Conservation (phyloP, 352 stramenopile species). For the Chrysophaeum taylorii region DNA sequence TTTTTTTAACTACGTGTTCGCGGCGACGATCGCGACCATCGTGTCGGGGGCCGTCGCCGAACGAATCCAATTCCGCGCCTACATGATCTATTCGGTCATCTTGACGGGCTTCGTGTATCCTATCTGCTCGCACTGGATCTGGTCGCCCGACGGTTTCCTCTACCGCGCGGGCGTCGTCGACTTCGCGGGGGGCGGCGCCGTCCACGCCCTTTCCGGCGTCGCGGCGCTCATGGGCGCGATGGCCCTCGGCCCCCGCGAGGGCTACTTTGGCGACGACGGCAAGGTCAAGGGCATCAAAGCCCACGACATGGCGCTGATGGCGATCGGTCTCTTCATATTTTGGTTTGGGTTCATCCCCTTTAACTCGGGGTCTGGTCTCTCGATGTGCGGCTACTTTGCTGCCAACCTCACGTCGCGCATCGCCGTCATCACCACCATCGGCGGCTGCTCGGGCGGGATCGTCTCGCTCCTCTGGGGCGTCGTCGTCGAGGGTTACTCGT, state of each 20-base stretch:
- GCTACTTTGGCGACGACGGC: constrained; percentile 40
- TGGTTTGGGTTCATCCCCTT: constrained; percentile 59
- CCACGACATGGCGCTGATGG: constrained; percentile 45
- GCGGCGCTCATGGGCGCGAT: constrained; percentile 51
- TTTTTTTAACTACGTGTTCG: constrained; percentile 53
- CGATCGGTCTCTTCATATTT: constrained; percentile 57
- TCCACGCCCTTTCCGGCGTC: constrained; percentile 52
- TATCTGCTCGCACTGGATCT: constrained; percentile 42
- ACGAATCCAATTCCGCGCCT: constrained; percentile 43
- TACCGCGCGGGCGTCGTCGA: constrained; percentile 47
- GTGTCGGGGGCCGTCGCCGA: constrained; percentile 48
- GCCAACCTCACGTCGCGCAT: background rate
- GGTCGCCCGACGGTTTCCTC: constrained; percentile 36
- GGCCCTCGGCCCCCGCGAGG: constrained; percentile 49
- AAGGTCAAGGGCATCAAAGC: constrained; percentile 15
- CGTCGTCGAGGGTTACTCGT: constrained; percentile 2
- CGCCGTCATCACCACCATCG: constrained; percentile 21
- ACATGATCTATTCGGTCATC: constrained; percentile 47
- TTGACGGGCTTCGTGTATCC: constrained; percentile 49
- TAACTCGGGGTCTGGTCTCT: constrained; percentile 37
- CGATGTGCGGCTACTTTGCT: constrained; percentile 14
- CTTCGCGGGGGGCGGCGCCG: constrained; percentile 52
- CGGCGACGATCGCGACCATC: constrained; percentile 46
- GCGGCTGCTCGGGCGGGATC: constrained; percentile 15
- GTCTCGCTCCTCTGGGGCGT: constrained; percentile 8